Percentiles rank a stretch among this genome's conserved stretches.
Conservation (phyloP, 257 asterid species). For the Capsicum chinense region DNA sequence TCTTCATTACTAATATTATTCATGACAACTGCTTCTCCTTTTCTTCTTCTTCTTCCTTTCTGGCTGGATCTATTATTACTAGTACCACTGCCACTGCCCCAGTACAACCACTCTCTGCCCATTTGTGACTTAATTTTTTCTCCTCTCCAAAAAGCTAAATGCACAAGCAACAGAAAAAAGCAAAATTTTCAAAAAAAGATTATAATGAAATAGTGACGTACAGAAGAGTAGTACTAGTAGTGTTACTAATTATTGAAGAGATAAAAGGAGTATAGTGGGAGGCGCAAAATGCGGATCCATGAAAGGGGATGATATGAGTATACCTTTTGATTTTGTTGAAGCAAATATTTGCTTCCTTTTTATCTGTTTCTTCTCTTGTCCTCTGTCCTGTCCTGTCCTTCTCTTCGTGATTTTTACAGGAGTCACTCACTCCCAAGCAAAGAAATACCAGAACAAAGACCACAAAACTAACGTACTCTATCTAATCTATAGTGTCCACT, state of each 20-base stretch:
- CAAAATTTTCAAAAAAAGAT: constrained; percentile 15
- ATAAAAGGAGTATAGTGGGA: background rate
- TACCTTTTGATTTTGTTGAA: constrained; percentile 17
- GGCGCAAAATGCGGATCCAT: constrained; percentile 44
- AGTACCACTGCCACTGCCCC: constrained; percentile 48
- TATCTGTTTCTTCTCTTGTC: background rate
- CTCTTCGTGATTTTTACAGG: no score
- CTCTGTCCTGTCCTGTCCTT: background rate
- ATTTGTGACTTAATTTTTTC: constrained; percentile 31
- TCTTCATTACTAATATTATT: constrained; percentile 26
- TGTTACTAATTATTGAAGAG: no score
- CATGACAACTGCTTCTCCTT: constrained; percentile 19
- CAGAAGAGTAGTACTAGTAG: no score
- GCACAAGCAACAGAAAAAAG: background rate
- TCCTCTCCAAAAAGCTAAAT: background rate
- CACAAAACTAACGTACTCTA: constrained; percentile 30
- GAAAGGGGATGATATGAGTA: constrained; percentile 15
- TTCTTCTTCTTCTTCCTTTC: constrained; percentile 34
- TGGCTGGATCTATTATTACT: constrained; percentile 37
- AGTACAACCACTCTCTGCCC: constrained; percentile 82
- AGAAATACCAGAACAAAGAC: constrained; percentile 27
- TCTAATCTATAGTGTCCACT: background rate
- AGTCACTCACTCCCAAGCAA: constrained; percentile 78
- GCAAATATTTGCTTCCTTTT: background rate
- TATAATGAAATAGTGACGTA: constrained; percentile 33